Evolutionary conservation across 2,329 filamentous ascomycete species (phyloP), one percentile per base, ranked within the genome.

Genomic region (Fusarium circinatum): DNA sequence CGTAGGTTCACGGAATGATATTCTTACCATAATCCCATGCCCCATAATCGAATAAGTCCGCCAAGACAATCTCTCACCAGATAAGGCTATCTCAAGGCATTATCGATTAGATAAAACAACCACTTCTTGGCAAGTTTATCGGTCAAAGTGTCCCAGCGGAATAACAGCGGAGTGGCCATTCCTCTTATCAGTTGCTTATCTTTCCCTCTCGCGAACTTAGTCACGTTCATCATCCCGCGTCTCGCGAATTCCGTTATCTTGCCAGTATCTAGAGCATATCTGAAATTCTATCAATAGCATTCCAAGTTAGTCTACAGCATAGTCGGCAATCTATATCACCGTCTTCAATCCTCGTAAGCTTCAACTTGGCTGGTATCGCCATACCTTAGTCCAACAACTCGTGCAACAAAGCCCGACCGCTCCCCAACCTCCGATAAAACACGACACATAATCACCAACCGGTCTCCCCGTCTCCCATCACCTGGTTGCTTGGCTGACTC

Each of bases 401-500:
- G 11, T 58, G 32, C 24, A 58, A 11, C 42, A 30, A 36, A 20
- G 2, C n/a, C 13, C 18, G 6, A 18, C 14, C 55, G 6, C 32
- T 48, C 30, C 48, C 48, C 30, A 28, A 6, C 24, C 2, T 18
- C 41, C 30, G 14, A 49, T 5, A 48, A 15, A 34, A 36, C 42
- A 51, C 56, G 30, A n/a, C n/a, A n/a, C n/a, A n/a, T n/a, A n/a
- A n/a, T n/a, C n/a, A n/a, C n/a, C n/a, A n/a, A n/a, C n/a, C n/a
- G n/a, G n/a, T n/a, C 32, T 34, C 42, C 42, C 41, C 15, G 30
- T 34, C 17, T 36, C 42, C 36, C 14, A 61, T 42, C 36, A 61
- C 49, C 49, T 52, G 30, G 9, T 38, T 38, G n/a, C 64, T 57
- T 49, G 65, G 68, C 54, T 5, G 14, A 11, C 30, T 34, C 32